Evolutionary conservation across 768 basidiomycete species (phyloP), one percentile per base, ranked within the genome.

Genomic region (Coprinopsis strossmayeri): DNA sequence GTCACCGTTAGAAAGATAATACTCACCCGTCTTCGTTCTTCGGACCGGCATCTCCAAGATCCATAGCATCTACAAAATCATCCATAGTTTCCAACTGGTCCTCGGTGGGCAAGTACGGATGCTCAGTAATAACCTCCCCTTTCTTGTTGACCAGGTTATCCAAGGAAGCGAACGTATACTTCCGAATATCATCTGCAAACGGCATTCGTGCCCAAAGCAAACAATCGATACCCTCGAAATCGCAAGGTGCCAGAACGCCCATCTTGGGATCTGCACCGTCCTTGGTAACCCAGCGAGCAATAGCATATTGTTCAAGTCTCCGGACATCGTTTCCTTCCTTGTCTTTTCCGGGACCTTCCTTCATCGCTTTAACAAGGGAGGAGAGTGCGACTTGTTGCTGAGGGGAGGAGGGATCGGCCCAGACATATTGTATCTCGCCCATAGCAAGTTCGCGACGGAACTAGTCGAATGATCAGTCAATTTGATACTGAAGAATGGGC

Each of bases 121-220:
- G 95, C 51, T 81, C 79, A 18, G 68, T 77, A 30, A 97, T 63
- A 0, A 62, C 63, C 56, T 89, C 83, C 2, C 92, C 91, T 39
- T 82, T 84, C 61, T 80, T 87, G 48, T 81, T 84, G 50, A 84
- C 69, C 13, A 95, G 74, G 9, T 72, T 72, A 37, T 82, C 79
- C 25, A 98, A 74, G 0, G 89, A 89, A 0, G 86, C 80, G 62
- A 99, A 97, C 9, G 79, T 81, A 64, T 90, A 91, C 54, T 82
- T 87, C 50, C 92, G 81, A 45, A 92, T 73, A 57, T 99, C 95
- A 61, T 99, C 95, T 1, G 91, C 91, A 59, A 96, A 97, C 0
- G 95, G 95, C 77, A 97, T 79, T 91, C 84, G 84, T 18, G 79
- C 79, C 89, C 87, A 96, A 40, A 91, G 72, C 49, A 95, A 68